A percentile compares a stretch with the other conserved stretches of the same genome.
These are phyloP conservation scores for Inonotus hispidus DNA, from an alignment of 1,284 basidiomycete species.

Conservation along the genomic window DNA sequence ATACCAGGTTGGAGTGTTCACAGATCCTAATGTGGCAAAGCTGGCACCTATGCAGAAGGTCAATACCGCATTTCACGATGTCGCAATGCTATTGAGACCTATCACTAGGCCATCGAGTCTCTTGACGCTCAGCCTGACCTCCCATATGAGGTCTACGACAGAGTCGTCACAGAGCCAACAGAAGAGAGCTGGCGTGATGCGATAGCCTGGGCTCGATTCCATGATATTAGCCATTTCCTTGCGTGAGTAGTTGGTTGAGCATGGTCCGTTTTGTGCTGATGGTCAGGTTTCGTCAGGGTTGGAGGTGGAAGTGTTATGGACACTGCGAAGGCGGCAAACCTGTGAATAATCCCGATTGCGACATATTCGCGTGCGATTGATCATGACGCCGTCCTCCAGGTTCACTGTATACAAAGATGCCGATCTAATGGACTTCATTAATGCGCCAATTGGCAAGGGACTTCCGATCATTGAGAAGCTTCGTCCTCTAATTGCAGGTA, in stretches of 20 bases:
- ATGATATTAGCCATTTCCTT: slow-evolving; percentile 91
- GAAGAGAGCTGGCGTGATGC: slow-evolving; percentile 86
- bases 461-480: slow-evolving; percentile 74
- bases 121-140: slow-evolving; percentile 70
- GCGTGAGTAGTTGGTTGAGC: slow-evolving; percentile 49
- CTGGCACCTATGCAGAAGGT: slow-evolving; percentile 81
- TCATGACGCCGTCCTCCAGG: slow-evolving; percentile 31
- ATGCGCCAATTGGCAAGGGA: slow-evolving; percentile 93
- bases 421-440: slow-evolving; percentile 94
- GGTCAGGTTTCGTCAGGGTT: slow-evolving; percentile 47
- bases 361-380: slow-evolving; percentile 6
- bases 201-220: slow-evolving; percentile 80
- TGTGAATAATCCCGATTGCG: slow-evolving; percentile 44
- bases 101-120: slow-evolving; percentile 64
- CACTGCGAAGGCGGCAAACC: slow-evolving; percentile 88
- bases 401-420: slow-evolving; percentile 87
- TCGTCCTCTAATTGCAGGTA: slow-evolving; percentile 80
- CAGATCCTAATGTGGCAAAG: slow-evolving; percentile 81
- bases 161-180: slow-evolving; percentile 86
- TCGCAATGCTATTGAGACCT: slow-evolving; percentile 6
- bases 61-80: not conserved
- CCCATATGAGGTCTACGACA: slow-evolving; percentile 81
- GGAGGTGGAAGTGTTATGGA: slow-evolving; percentile 97
- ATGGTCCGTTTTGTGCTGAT: slow-evolving; percentile 1
- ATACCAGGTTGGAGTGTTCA: slow-evolving; percentile 86